phyloP scores from a whole-genome alignment of 371 early-diverging fungal species.

The Saksenaea oblongispora region DNA sequence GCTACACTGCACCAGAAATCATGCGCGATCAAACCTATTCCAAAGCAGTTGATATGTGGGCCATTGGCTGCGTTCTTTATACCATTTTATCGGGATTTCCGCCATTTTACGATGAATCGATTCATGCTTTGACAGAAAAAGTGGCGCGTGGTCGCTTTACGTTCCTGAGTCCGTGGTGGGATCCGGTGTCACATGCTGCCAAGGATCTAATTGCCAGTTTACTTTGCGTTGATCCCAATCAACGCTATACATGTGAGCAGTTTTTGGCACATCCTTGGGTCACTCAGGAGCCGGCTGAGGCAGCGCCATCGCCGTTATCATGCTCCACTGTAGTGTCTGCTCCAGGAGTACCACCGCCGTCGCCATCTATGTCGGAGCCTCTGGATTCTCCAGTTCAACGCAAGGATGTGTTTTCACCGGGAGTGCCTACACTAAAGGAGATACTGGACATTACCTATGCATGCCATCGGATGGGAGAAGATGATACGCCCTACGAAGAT shows the following conservation, averaged over 20 bases:
- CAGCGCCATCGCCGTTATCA: not conserved
- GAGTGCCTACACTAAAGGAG: conserved; percentile 57
- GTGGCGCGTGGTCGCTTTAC: conserved; percentile 76
- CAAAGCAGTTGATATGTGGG: conserved; percentile 93
- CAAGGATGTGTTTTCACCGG: conserved; percentile 41
- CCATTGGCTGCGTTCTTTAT: conserved; percentile 90
- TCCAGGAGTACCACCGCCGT: conserved; percentile 27
- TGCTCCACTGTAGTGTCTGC: not conserved
- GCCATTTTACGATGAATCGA: conserved; percentile 87
- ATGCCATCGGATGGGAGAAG: conserved; percentile 66
- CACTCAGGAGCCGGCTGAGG: conserved; percentile 19
- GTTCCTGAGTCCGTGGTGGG: conserved; percentile 90
- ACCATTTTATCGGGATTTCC: conserved; percentile 89
- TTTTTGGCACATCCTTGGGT: conserved; percentile 83
- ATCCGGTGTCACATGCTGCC: conserved; percentile 71
- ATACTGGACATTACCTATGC: conserved; percentile 63
- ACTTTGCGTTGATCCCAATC: conserved; percentile 80
- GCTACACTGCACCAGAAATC: conserved; percentile 92
- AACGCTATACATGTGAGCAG: conserved; percentile 82
- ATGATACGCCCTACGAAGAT: conserved; percentile 15
- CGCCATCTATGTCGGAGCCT: conserved; percentile 21
- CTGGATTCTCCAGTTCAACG: conserved; percentile 15
- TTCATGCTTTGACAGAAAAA: conserved; percentile 72
- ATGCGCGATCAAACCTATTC: conserved; percentile 80
- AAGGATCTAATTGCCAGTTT: conserved; percentile 83